phyloP scores from a whole-genome alignment of 2,329 filamentous ascomycete species.

The Pseudovirgaria hyperparasitica region DNA sequence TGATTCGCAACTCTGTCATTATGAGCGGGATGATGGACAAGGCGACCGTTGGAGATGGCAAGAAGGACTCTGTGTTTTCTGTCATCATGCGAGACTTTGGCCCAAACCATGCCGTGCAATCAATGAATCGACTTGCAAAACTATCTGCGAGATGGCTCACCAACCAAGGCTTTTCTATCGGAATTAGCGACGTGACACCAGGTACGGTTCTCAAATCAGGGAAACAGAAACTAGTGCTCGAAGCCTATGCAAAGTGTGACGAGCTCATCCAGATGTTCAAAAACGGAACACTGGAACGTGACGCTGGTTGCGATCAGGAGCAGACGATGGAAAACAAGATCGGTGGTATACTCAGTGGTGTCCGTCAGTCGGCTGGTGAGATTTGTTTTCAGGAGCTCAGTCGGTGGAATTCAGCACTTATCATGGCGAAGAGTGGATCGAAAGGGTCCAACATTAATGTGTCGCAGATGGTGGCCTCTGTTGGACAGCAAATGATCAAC shows the following conservation, averaged over 20 bases:
- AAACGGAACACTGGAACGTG: slow-evolving; percentile 67
- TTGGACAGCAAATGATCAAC: slow-evolving; percentile 96
- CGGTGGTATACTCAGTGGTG: slow-evolving; percentile 81
- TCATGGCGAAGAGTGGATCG: slow-evolving; percentile 95
- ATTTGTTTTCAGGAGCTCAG: slow-evolving; percentile 85
- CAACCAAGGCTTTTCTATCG: slow-evolving; percentile 90
- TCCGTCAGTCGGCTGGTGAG: slow-evolving; percentile 81
- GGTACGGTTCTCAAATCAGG: slow-evolving; percentile 54
- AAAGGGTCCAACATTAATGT: slow-evolving; percentile 98
- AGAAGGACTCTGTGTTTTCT: slow-evolving; percentile 97
- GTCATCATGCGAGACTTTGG: slow-evolving; percentile 93
- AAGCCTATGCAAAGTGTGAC: slow-evolving; percentile 71
- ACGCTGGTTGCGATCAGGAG: slow-evolving; percentile 81
- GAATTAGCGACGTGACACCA: slow-evolving; percentile 88
- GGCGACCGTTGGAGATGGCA: slow-evolving; percentile 88
- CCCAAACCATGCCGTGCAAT: slow-evolving; percentile 71
- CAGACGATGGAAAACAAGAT: slow-evolving; percentile 83
- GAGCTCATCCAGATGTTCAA: slow-evolving; percentile 73
- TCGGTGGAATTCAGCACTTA: slow-evolving; percentile 79
- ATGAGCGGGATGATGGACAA: slow-evolving; percentile 99
- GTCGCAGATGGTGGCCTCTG: slow-evolving; percentile 94
- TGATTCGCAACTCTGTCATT: slow-evolving; percentile 89
- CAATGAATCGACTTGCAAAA: slow-evolving; percentile 89
- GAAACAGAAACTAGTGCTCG: slow-evolving; percentile 64
- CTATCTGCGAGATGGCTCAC: slow-evolving; percentile 79